phyloP scores from a whole-genome alignment of 2,329 filamentous ascomycete species.

The Exserohilum turcica region DNA sequence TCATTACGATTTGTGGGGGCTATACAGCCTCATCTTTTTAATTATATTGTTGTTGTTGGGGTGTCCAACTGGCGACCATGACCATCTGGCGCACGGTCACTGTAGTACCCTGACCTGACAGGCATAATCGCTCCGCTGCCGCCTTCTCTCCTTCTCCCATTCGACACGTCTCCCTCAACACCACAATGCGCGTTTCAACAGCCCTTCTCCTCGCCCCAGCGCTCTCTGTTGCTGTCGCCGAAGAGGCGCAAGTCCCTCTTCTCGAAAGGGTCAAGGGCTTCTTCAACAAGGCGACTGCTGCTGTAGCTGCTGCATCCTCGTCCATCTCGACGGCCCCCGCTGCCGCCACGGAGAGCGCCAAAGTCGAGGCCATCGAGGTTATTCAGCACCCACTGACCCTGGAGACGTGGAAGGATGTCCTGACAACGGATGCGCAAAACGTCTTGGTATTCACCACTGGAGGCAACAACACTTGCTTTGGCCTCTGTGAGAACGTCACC shows the following conservation, averaged over 20 bases:
- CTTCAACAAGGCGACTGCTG: conserved; percentile 60
- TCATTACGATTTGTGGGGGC: too few relatives aligned
- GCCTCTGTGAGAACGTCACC: conserved; percentile 68
- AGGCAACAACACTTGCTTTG: conserved; percentile 78
- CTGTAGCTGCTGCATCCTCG: conserved; percentile 56
- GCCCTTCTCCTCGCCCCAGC: conserved; percentile 58
- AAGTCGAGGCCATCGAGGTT: conserved; percentile 57
- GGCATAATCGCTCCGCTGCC: too few relatives aligned
- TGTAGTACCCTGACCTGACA: too few relatives aligned
- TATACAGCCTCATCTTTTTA: too few relatives aligned
- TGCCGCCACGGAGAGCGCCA: conserved; percentile 58
- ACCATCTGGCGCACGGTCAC: too few relatives aligned
- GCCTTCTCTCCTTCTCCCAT: too few relatives aligned
- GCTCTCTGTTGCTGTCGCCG: conserved; percentile 54
- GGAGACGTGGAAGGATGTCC: conserved; percentile 71
- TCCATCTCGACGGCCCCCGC: conserved; percentile 48
- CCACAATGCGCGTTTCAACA: conserved; percentile 58
- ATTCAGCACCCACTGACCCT: conserved; percentile 66
- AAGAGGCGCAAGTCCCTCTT: conserved; percentile 66
- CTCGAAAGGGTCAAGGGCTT: conserved; percentile 64
- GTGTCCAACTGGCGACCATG: too few relatives aligned
- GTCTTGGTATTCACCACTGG: conserved; percentile 78
- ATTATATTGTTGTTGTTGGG: too few relatives aligned
- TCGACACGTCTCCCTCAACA: too few relatives aligned
- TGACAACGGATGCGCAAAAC: conserved; percentile 69